A percentile compares a stretch with the other conserved stretches of the same genome.
These are phyloP conservation scores for Phytopythium cucurbitacearum DNA, from an alignment of 352 stramenopile species.

Conservation along the genomic window DNA sequence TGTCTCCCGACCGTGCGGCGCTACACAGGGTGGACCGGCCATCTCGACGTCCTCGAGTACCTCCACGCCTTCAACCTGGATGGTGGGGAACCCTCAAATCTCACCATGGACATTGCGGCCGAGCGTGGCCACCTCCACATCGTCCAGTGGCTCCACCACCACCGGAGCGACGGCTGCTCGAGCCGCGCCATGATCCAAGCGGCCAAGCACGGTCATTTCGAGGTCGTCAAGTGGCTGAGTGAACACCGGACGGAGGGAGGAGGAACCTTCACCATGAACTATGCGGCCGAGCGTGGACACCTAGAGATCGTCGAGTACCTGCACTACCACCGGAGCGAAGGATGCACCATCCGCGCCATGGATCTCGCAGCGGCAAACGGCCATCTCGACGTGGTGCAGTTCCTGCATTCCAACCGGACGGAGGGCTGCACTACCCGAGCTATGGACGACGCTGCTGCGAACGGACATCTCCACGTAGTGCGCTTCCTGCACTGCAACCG, in stretches of 20 bases:
- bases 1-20: no score
- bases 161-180: constrained; percentile 16
- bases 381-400: constrained; percentile 19
- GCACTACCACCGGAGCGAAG: constrained; percentile 12
- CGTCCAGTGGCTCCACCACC: constrained; percentile 19
- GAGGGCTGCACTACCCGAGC: constrained; percentile 26
- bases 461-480: constrained; percentile 22
- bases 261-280: constrained; percentile 11
- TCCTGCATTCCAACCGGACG: constrained; percentile 20
- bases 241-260: constrained; percentile 16
- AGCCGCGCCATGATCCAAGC: constrained; percentile 14
- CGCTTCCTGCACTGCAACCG: constrained; percentile 14
- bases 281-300: constrained; percentile 16
- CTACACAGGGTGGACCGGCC: no score
- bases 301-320: constrained; percentile 20
- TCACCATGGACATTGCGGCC: constrained; percentile 17
- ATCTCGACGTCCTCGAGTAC: no score
- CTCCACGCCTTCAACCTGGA: no score
- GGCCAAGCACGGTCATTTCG: constrained; percentile 14
- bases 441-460: constrained; percentile 19
- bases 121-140: constrained; percentile 16
- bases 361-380: constrained; percentile 20
- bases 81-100: neutral
- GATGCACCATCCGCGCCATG: constrained; percentile 26
- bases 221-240: constrained; percentile 20